Evolutionary conservation across 257 asterid species (phyloP).

Genomic region (Solanum chilense): DNA sequence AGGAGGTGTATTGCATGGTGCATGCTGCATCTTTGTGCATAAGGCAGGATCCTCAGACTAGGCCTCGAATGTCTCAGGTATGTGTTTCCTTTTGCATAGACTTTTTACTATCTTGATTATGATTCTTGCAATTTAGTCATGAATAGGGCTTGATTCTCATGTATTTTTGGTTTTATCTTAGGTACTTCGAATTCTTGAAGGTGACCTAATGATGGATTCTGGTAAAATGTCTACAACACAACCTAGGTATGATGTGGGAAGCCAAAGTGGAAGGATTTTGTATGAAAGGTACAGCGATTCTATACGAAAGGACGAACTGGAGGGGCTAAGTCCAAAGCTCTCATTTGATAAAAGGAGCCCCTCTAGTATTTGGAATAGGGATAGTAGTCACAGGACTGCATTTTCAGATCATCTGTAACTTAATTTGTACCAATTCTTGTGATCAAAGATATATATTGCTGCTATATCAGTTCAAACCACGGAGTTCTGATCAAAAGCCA

Average conservation of each 20-base stretch:
- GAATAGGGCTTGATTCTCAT: neutral
- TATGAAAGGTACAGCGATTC: constrained; percentile 24
- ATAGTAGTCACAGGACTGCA: constrained; percentile 2
- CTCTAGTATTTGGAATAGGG: constrained; percentile 15
- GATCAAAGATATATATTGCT: neutral
- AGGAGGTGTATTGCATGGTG: constrained; percentile 53
- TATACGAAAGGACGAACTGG: constrained; percentile 13
- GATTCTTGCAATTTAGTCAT: neutral
- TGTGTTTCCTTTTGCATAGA: neutral
- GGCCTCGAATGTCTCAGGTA: constrained; percentile 86
- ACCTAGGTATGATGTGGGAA: constrained; percentile 42
- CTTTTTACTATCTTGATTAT: neutral
- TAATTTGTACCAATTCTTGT: neutral
- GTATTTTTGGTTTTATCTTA: neutral
- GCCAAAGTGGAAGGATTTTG: constrained; percentile 52
- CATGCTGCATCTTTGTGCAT: constrained; percentile 67
- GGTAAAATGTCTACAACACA: constrained; percentile 29
- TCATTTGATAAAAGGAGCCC: constrained; percentile 17
- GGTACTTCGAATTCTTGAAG: constrained; percentile 87
- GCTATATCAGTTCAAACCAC: neutral
- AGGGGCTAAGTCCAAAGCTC: constrained; percentile 38
- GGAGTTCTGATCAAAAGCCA: neutral
- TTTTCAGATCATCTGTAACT: constrained; percentile 9
- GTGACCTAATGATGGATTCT: constrained; percentile 54
- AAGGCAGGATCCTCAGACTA: constrained; percentile 48